A percentile compares a stretch with the other conserved stretches of the same genome.
phyloP scores from a whole-genome alignment of 192 early-diverging fungal genomes.

The Podila verticillata region DNA sequence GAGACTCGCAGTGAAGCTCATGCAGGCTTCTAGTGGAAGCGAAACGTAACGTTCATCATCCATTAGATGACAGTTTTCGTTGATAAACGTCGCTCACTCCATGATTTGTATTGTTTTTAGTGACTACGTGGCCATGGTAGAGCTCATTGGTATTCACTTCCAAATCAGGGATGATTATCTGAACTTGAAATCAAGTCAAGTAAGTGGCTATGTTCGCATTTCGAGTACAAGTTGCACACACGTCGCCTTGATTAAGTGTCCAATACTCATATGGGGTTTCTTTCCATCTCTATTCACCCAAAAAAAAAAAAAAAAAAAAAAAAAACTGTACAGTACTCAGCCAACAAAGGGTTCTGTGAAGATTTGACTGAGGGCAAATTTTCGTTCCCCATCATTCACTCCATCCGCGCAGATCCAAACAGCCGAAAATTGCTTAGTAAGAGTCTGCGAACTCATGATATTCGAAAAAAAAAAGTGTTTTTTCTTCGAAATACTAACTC shows the following conservation, averaged over 20 bases:
- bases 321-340: conserved; percentile 72
- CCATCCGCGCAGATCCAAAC: conserved; percentile 68
- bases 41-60: conserved; percentile 15
- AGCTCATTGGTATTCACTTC: conserved; percentile 93
- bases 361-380: conserved; percentile 99
- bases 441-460: background rate
- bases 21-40: conserved; percentile 79
- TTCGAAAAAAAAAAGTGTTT: background rate
- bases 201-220: conserved; percentile 42
- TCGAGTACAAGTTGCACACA: background rate
- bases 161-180: conserved; percentile 98
- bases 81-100: background rate
- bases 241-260: no score
- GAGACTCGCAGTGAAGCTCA: conserved; percentile 91
- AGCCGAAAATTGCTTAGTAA: conserved; percentile 81
- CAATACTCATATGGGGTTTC: no score
- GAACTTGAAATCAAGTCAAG: conserved; percentile 87
- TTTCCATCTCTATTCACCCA: background rate
- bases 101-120: conserved; percentile 32
- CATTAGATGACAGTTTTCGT: background rate
- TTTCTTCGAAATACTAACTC: background rate
- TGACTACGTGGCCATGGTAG: conserved; percentile 84
- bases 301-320: no score
- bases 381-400: conserved; percentile 93
- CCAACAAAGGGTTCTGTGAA: conserved; percentile 98